These are phyloP conservation scores for Apiotrichum veenhuisii DNA, from an alignment of 1,284 basidiomycete species.

Conservation along the genomic window DNA sequence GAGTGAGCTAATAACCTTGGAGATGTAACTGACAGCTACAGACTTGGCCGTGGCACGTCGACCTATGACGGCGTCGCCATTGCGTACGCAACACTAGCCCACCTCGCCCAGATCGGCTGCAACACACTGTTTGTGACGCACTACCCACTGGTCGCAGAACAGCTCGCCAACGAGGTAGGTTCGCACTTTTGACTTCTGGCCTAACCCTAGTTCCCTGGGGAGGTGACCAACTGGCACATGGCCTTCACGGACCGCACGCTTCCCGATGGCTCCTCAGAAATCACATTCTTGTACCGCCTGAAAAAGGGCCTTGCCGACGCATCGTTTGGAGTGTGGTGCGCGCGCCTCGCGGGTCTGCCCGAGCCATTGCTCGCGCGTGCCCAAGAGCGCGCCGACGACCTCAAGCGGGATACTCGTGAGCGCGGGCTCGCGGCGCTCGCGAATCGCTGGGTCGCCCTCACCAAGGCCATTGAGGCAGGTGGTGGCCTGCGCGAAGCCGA, in stretches of 20 bases:
- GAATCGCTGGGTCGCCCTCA: background rate
- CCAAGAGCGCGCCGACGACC: constrained; percentile 56
- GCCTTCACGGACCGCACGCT: constrained; percentile 59
- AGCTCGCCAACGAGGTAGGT: constrained; percentile 58
- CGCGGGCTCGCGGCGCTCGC: constrained; percentile 11
- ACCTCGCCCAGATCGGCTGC: constrained; percentile 64
- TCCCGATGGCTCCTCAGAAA: constrained; percentile 67
- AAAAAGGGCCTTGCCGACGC: constrained; percentile 68
- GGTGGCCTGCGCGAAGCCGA: constrained; percentile 3
- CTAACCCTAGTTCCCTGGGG: constrained; percentile 23
- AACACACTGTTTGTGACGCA: constrained; percentile 93
- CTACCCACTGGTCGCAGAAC: constrained; percentile 61
- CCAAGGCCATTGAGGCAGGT: background rate
- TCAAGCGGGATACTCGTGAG: constrained; percentile 52
- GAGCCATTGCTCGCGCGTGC: constrained; percentile 63
- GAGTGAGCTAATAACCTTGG: constrained; percentile 37
- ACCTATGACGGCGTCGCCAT: constrained; percentile 50
- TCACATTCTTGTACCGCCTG: constrained; percentile 80
- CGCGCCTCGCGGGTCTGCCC: constrained; percentile 74
- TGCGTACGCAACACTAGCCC: constrained; percentile 65
- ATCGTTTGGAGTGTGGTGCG: constrained; percentile 87
- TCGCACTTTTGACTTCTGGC: constrained; percentile 51
- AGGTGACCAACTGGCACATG: constrained; percentile 77
- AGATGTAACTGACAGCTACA: constrained; percentile 9
- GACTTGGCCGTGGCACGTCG: constrained; percentile 46